These are phyloP conservation scores for Somion occarium DNA, from an alignment of 1,284 basidiomycete genomes.

Conservation along the genomic window DNA sequence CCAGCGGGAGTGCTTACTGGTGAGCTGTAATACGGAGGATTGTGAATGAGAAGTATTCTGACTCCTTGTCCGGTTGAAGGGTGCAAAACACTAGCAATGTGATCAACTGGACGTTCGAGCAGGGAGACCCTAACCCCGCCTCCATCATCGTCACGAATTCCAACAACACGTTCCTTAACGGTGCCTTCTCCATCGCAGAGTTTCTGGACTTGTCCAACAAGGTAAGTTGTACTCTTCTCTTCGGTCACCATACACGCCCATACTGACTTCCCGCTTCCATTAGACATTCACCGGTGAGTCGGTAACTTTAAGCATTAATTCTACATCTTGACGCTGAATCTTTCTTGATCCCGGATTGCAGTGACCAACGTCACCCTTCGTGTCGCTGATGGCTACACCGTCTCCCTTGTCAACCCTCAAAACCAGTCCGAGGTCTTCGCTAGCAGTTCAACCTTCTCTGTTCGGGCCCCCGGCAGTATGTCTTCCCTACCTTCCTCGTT, in stretches of 20 bases:
- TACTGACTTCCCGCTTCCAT: constrained; percentile 21
- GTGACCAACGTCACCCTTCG: constrained; percentile 35
- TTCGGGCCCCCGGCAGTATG: constrained; percentile 33
- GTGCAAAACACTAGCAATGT: constrained; percentile 32
- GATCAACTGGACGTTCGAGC: constrained; percentile 31
- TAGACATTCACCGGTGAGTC: constrained; percentile 10
- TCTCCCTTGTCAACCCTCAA: constrained; percentile 39
- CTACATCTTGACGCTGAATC: neutral
- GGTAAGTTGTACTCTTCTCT: constrained; percentile 18
- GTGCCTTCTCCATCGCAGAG: constrained; percentile 30
- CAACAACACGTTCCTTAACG: constrained; percentile 32
- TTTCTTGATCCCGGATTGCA: neutral
- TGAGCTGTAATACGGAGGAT: constrained; percentile 13
- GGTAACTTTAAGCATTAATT: neutral
- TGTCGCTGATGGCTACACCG: constrained; percentile 32
- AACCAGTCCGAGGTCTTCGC: constrained; percentile 39
- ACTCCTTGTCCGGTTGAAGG: constrained; percentile 18
- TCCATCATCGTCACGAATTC: constrained; percentile 30
- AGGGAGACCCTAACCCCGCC: constrained; percentile 32
- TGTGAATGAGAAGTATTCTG: neutral
- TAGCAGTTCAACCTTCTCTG: constrained; percentile 35
- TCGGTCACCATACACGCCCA: constrained; percentile 21
- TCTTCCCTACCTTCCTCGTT: constrained; percentile 7
- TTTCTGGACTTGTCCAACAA: constrained; percentile 28
- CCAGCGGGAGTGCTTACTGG: constrained; percentile 31